Evolutionary conservation across 208 protist species (phyloP).

Genomic region (Trypanosoma rangeli): DNA sequence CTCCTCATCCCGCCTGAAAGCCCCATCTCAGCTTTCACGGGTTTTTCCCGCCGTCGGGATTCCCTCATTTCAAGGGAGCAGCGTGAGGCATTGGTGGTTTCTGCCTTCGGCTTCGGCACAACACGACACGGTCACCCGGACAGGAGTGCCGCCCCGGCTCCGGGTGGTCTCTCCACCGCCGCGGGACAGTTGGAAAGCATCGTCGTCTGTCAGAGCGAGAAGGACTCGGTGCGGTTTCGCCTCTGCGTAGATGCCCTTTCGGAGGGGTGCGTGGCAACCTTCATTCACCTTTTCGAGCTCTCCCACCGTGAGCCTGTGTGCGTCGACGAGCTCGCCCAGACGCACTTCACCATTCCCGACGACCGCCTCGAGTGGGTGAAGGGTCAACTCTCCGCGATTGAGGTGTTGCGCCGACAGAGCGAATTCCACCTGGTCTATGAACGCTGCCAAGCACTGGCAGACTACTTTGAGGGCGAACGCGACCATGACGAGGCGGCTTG

Average conservation of each 20-base stretch:
- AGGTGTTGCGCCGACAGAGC: constrained; percentile 82
- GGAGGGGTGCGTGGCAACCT: constrained; percentile 80
- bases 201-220: constrained; percentile 60
- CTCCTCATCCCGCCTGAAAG: constrained; percentile 1
- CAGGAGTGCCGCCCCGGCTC: constrained; percentile 1
- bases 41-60: neutral
- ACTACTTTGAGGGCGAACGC: constrained; percentile 83
- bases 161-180: constrained; percentile 22
- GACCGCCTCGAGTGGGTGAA: constrained; percentile 80
- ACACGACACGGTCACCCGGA: constrained; percentile 14
- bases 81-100: constrained; percentile 43
- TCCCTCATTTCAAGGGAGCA: constrained; percentile 46
- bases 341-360: constrained; percentile 69
- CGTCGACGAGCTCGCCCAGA: constrained; percentile 78
- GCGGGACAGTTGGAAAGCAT: constrained; percentile 25
- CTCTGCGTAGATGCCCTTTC: constrained; percentile 81
- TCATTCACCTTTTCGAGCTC: constrained; percentile 83
- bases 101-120: constrained; percentile 54
- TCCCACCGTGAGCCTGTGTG: constrained; percentile 86
- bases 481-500: constrained; percentile 76
- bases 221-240: constrained; percentile 69
- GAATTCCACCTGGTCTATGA: constrained; percentile 71
- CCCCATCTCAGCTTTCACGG: neutral
- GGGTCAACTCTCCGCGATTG: constrained; percentile 64
- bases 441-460: constrained; percentile 59